phyloP scores from a whole-genome alignment of 208 protist species.

The Endotrypanum monterogeii region DNA sequence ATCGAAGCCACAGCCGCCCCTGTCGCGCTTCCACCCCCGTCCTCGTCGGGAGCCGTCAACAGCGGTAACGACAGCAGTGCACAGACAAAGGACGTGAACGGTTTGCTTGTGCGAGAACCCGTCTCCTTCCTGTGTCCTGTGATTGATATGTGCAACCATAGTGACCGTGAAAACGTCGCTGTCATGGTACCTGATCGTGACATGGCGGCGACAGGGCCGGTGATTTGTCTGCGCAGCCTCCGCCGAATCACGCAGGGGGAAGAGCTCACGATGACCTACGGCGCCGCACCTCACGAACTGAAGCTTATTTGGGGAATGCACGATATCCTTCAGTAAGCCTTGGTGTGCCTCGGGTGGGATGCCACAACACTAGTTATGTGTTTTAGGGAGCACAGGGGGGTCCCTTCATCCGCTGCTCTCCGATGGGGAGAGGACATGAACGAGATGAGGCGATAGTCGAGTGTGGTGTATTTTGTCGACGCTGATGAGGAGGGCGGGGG shows the following conservation, averaged over 20 bases:
- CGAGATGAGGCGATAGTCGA: too few relatives aligned
- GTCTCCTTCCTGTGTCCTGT: constrained; percentile 81
- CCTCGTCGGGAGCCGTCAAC: not conserved
- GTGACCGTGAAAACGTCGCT: constrained; percentile 78
- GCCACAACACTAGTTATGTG: not conserved
- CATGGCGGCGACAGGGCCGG: constrained; percentile 33
- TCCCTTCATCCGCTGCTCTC: too few relatives aligned
- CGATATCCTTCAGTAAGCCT: constrained; percentile 38
- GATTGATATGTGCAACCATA: constrained; percentile 90
- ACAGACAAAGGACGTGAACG: not conserved
- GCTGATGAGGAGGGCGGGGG: too few relatives aligned
- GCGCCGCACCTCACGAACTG: constrained; percentile 53
- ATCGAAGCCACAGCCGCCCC: constrained; percentile 24
- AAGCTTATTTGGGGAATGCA: constrained; percentile 84
- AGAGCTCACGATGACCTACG: constrained; percentile 86
- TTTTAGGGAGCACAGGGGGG: too few relatives aligned
- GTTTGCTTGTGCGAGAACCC: constrained; percentile 54
- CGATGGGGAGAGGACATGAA: too few relatives aligned
- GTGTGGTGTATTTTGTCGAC: too few relatives aligned
- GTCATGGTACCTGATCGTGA: constrained; percentile 67
- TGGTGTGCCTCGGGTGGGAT: not conserved
- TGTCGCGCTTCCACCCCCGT: constrained; percentile 7
- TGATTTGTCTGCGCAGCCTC: constrained; percentile 74
- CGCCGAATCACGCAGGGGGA: constrained; percentile 70
- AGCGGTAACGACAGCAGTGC: not conserved